Evolutionary conservation across 352 stramenopile genomes (phyloP), one percentile per base, ranked within the genome.

Genomic region (Globisporangium barbulae): DNA sequence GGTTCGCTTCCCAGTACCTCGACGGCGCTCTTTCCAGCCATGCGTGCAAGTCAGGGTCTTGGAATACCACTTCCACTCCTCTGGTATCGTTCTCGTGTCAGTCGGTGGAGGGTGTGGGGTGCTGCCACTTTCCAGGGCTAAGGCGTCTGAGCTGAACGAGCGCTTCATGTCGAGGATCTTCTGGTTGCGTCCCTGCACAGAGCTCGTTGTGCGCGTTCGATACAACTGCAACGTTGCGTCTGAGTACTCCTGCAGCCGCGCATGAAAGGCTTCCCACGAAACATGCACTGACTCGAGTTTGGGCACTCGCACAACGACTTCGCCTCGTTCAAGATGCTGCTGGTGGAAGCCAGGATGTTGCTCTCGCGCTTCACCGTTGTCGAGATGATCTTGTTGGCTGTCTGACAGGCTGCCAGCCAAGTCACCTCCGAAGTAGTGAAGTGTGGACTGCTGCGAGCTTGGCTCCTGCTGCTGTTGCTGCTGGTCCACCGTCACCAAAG

Each of bases 11-110:
- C 81, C 83, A 10, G 75, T 72, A 1, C 83, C 83, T 35, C 83
- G 79, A 8, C 78, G 80, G 45, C 83, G 79, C 67, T 90, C 79
- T 49, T 93, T 93, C 83, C 83, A 93, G n/a, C 83, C 83, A 65
- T 93, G 83, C 0, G 83, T 93, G 21, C 83, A 93, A 45, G 79
- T 91, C 8, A 93, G 58, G 0, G 83, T 93, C 63, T 93, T 93
- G 0, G 82, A 91, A 53, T 93, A 93, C 83, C 83, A 93, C 64
- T 82, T 79, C 81, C 75, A 93, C 8, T 78, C 67, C 37, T 87
- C 79, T 0, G 83, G 83, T 7, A 93, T 93, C 47, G 73, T 64
- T 4, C 73, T 64, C 19, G 76, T 64, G 17, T 65, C 53, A 4
- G 60, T 66, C 13, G 55, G 30, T 13, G 42, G 42, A 3, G 17